Evolutionary conservation across 139 green algal species (phyloP).

Genomic region (Micractinium sp.): DNA sequence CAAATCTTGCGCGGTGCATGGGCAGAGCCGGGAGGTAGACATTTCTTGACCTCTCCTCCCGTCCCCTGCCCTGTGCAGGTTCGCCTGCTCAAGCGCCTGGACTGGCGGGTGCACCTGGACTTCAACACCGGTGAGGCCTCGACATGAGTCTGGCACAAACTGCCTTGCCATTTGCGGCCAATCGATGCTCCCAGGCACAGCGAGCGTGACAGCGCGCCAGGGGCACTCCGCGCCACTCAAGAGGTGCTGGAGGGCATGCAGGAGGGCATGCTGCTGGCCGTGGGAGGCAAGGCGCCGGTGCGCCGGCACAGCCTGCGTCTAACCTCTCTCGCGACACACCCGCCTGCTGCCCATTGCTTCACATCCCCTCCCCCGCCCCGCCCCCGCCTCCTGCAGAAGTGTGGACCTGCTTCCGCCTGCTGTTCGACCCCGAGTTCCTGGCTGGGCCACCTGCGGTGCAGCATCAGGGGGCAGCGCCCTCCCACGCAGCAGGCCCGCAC

Average conservation of each 20-base stretch:
- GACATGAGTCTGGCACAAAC: too few species aligned
- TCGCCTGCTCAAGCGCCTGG: neutral
- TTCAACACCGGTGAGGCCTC: neutral
- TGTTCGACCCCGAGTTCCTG: neutral
- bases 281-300: too few species aligned
- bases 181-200: too few species aligned
- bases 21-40: too few species aligned
- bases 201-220: neutral
- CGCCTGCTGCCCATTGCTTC: neutral
- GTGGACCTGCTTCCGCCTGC: neutral
- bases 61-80: neutral
- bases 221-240: neutral
- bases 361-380: neutral
- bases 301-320: too few species aligned
- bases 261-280: too few species aligned
- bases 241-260: too few species aligned
- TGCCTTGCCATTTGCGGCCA: too few species aligned
- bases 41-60: neutral
- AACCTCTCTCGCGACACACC: neutral
- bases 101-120: neutral
- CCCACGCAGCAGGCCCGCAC: too few species aligned
- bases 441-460: too few species aligned
- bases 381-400: neutral
- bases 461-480: too few species aligned
- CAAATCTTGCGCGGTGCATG: too few species aligned